Evolutionary conservation across 805 yeast species (phyloP).

Genomic region (Candida rishiriensis): DNA sequence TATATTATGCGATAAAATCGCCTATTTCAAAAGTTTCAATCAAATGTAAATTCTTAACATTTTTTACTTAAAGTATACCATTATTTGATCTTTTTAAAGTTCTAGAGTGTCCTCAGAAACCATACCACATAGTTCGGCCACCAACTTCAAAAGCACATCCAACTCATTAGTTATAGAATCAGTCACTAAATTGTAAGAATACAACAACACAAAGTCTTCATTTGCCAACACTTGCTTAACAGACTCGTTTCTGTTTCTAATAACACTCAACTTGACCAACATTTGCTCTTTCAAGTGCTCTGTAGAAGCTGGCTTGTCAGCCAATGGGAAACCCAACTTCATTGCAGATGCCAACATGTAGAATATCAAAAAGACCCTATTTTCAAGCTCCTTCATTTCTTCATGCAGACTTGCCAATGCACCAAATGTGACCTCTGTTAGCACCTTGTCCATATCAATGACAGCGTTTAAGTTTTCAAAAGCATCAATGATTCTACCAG

Average conservation of each 20-base stretch:
- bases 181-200: constrained; percentile 71
- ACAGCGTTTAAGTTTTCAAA: constrained; percentile 69
- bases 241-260: constrained; percentile 36
- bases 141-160: constrained; percentile 47
- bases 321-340: constrained; percentile 71
- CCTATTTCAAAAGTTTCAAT: too few relatives aligned
- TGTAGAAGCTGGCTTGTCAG: constrained; percentile 72
- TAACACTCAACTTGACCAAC: constrained; percentile 58
- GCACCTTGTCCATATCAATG: constrained; percentile 55
- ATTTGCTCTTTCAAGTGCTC: constrained; percentile 69
- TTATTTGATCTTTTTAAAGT: constrained; percentile 27
- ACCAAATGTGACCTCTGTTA: constrained; percentile 54
- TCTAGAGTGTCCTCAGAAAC: constrained; percentile 60
- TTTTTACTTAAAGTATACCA: too few relatives aligned
- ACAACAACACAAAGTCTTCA: constrained; percentile 73
- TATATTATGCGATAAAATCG: too few relatives aligned
- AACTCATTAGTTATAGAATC: constrained; percentile 62
- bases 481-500: constrained; percentile 67
- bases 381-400: constrained; percentile 67
- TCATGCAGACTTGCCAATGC: constrained; percentile 42
- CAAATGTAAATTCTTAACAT: neutral
- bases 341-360: constrained; percentile 77
- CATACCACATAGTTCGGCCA: constrained; percentile 60
- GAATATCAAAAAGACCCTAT: constrained; percentile 67
- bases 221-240: constrained; percentile 38